Evolutionary conservation across 116 monocot species (phyloP).

Genomic region (Papilionanthe hybrid): DNA sequence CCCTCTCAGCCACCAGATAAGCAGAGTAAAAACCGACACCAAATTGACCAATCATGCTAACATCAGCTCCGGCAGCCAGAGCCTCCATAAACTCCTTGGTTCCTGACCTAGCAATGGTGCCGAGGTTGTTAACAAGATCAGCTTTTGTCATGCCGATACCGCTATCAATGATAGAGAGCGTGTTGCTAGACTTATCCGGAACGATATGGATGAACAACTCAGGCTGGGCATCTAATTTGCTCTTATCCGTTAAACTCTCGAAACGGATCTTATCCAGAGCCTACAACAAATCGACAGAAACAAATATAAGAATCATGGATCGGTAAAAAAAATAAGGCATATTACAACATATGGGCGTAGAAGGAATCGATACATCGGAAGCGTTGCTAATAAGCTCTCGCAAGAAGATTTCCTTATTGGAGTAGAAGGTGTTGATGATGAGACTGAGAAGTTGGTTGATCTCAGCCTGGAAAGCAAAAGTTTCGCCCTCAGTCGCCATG

Average conservation of each 20-base stretch:
- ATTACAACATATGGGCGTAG: not conserved
- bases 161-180: constrained; percentile 7
- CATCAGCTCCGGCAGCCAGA: constrained; percentile 11
- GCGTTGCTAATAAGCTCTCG: constrained; percentile 22
- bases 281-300: not conserved
- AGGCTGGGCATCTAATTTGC: constrained; percentile 29
- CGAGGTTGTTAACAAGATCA: constrained; percentile 13
- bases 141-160: constrained; percentile 13
- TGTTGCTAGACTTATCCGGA: constrained; percentile 4
- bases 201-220: constrained; percentile 16
- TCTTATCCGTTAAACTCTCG: constrained; percentile 3
- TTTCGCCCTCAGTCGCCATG: constrained; percentile 15
- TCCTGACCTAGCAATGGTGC: constrained; percentile 14
- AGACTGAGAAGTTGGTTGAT: too few relatives aligned
- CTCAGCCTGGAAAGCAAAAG: not conserved
- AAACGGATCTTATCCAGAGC: constrained; percentile 14
- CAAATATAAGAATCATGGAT: not conserved
- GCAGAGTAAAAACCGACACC: not conserved
- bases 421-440: constrained; percentile 11
- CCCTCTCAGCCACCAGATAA: constrained; percentile 14
- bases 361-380: constrained; percentile 9
- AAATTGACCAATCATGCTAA: constrained; percentile 32
- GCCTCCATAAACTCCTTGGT: constrained; percentile 17
- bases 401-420: constrained; percentile 23
- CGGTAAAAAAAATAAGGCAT: not conserved